phyloP scores from a whole-genome alignment of 352 stramenopile species.

The Globisporangium ultimum region DNA sequence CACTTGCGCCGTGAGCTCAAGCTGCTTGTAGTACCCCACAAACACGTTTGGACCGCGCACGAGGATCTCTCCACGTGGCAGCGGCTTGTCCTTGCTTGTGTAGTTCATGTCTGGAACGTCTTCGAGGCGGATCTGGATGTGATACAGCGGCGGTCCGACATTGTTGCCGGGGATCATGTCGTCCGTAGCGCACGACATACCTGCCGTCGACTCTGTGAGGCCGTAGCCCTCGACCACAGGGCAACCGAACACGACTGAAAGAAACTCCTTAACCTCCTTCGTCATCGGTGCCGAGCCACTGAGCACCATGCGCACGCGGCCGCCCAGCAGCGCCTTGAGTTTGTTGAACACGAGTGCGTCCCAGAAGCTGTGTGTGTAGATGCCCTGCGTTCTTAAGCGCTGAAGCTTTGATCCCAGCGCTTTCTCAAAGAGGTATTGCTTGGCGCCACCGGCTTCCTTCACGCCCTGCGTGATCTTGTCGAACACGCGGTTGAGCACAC shows the following conservation, averaged over 20 bases:
- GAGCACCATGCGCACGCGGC: slow-evolving; percentile 88
- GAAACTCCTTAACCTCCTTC: slow-evolving; percentile 92
- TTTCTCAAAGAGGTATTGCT: slow-evolving; percentile 88
- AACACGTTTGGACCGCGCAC: slow-evolving; percentile 84
- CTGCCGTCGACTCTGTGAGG: slow-evolving; percentile 83
- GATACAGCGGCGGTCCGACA: slow-evolving; percentile 86
- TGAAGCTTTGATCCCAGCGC: slow-evolving; percentile 39
- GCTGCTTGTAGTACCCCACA: slow-evolving; percentile 94
- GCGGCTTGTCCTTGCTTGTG: slow-evolving; percentile 42
- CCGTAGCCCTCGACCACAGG: slow-evolving; percentile 94
- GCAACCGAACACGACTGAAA: slow-evolving; percentile 90
- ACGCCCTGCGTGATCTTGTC: slow-evolving; percentile 88
- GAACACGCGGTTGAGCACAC: slow-evolving; percentile 95
- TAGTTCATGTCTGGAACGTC: slow-evolving; percentile 98
- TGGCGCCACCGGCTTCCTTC: slow-evolving; percentile 72
- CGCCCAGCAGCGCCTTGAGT: slow-evolving; percentile 89
- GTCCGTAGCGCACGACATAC: slow-evolving; percentile 34
- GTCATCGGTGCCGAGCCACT: slow-evolving; percentile 93
- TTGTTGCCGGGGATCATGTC: slow-evolving; percentile 67
- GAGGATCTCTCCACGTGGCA: slow-evolving; percentile 86
- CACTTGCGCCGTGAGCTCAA: slow-evolving; percentile 85
- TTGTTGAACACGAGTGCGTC: slow-evolving; percentile 96
- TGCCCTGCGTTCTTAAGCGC: slow-evolving; percentile 49
- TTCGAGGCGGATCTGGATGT: slow-evolving; percentile 89
- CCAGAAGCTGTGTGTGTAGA: slow-evolving; percentile 75